Evolutionary conservation across 179 eudicot species (phyloP).

Genomic region (Actinidia arguta): DNA sequence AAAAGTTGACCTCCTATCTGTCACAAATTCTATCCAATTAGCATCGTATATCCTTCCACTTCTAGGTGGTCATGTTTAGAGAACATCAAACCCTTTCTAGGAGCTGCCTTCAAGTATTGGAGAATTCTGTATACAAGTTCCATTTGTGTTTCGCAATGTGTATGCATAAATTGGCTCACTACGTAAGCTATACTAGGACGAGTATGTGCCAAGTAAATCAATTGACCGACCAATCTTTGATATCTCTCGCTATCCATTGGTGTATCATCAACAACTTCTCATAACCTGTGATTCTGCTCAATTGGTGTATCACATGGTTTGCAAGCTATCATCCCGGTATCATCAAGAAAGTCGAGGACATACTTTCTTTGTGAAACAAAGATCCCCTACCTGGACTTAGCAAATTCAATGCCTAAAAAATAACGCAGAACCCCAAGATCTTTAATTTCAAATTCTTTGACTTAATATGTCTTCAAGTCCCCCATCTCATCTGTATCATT

Average conservation of each 20-base stretch:
- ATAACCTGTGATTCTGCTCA: too few species aligned
- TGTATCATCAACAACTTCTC: neutral
- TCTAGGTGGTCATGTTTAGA: neutral
- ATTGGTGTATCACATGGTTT: neutral
- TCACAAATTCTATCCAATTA: neutral
- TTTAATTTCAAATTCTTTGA: neutral
- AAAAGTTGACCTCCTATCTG: neutral
- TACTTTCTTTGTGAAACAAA: too few species aligned
- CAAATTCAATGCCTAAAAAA: neutral
- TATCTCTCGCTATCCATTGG: neutral
- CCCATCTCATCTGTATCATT: too few species aligned
- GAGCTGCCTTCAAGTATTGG: neutral
- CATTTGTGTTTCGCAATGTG: neutral
- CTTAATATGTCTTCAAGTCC: neutral
- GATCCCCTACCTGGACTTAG: neutral
- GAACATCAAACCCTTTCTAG: neutral
- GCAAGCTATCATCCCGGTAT: neutral
- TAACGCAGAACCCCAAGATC: neutral
- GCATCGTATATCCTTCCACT: neutral
- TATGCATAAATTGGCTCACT: neutral
- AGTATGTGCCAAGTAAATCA: neutral
- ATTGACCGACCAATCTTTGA: neutral
- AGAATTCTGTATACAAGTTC: neutral
- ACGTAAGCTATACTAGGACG: neutral
- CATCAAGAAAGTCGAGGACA: neutral